These are phyloP conservation scores for Kingdonia uniflora DNA, from an alignment of 164 flowering plant species.

Conservation along the genomic window DNA sequence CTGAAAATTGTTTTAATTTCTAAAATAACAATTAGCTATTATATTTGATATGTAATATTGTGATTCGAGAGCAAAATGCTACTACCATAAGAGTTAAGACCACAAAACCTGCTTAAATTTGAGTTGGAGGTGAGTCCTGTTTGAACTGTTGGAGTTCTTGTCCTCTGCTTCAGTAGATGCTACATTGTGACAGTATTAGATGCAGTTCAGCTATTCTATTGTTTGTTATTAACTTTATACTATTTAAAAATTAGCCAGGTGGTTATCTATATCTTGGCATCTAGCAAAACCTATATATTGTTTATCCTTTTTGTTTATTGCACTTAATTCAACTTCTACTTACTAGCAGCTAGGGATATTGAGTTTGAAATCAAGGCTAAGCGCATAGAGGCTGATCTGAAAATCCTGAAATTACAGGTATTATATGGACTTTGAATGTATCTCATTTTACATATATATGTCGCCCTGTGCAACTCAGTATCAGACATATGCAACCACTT, in stretches of 20 bases:
- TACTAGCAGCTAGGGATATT: constrained; percentile 35
- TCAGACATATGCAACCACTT: too few species aligned
- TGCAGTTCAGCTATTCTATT: not conserved
- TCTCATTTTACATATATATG: not conserved
- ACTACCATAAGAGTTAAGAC: too few species aligned
- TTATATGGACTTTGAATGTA: too few species aligned
- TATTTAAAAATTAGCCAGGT: not conserved
- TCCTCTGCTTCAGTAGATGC: not conserved
- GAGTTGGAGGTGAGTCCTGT: too few species aligned
- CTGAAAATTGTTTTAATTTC: too few species aligned
- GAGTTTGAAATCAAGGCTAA: not conserved
- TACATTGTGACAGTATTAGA: not conserved
- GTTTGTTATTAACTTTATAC: not conserved
- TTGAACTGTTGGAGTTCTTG: too few species aligned
- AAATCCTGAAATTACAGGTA: not conserved
- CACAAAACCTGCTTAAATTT: too few species aligned
- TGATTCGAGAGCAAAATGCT: too few species aligned
- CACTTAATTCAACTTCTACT: not conserved
- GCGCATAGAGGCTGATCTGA: constrained; percentile 1
- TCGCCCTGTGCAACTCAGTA: not conserved
- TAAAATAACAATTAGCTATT: too few species aligned
- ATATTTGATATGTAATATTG: too few species aligned
- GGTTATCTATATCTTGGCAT: not conserved
- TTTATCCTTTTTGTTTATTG: not conserved
- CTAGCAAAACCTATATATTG: not conserved